phyloP scores from a whole-genome alignment of 139 green algal species.

The Auxenochlorella protothecoides region DNA sequence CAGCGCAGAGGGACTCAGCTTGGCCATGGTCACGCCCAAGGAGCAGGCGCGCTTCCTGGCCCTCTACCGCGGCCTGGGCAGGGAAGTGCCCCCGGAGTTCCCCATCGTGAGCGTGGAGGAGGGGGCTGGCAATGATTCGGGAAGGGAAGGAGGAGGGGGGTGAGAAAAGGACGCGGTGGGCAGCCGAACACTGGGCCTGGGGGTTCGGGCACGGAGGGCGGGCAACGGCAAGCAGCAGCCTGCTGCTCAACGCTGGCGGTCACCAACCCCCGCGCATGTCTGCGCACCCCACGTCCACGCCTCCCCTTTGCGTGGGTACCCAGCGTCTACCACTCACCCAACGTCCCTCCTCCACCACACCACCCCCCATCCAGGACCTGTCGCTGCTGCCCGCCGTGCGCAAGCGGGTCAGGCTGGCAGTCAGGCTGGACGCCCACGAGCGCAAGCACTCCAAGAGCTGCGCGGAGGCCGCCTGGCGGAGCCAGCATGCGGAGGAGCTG shows the following conservation, averaged over 20 bases:
- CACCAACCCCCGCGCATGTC: not conserved
- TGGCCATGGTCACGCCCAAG: slow-evolving; percentile 64
- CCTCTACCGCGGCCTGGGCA: slow-evolving; percentile 31
- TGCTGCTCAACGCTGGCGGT: not conserved
- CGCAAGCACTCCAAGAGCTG: slow-evolving; percentile 42
- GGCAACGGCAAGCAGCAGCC: not conserved
- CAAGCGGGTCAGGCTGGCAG: slow-evolving; percentile 32
- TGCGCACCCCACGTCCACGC: not conserved
- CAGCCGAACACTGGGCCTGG: too few relatives aligned
- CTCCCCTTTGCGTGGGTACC: not conserved
- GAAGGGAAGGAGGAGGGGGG: not conserved
- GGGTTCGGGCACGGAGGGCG: too few relatives aligned
- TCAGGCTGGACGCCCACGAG: slow-evolving; percentile 53
- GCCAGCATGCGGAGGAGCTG: slow-evolving; percentile 37
- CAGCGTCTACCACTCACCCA: too few relatives aligned
- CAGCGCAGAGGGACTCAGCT: slow-evolving; percentile 48
- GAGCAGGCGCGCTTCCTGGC: slow-evolving; percentile 52
- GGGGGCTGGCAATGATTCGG: not conserved
- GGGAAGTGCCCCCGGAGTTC: slow-evolving; percentile 48
- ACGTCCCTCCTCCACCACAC: too few relatives aligned
- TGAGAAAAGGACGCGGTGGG: too few relatives aligned
- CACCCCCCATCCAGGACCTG: slow-evolving; percentile 7
- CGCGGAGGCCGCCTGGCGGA: slow-evolving; percentile 47
- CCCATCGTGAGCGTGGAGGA: slow-evolving; percentile 40
- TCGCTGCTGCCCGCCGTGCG: slow-evolving; percentile 19